phyloP scores from a whole-genome alignment of 768 basidiomycete species.

The Lanmaoa rubissima region DNA sequence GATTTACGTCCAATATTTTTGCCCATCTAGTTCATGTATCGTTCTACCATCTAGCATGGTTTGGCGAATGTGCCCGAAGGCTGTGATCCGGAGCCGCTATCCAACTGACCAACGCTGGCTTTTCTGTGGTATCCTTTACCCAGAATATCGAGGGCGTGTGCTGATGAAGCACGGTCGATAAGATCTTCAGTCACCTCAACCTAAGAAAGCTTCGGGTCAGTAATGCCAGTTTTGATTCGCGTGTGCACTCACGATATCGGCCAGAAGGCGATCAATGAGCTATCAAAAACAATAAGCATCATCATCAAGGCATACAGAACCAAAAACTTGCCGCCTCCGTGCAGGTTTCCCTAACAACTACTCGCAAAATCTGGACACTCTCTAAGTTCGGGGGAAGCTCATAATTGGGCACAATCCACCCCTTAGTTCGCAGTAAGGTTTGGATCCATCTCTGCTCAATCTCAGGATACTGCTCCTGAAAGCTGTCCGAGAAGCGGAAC shows the following conservation, averaged over 20 bases:
- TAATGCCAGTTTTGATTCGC: not conserved
- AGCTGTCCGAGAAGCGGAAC: constrained; percentile 54
- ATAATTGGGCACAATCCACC: constrained; percentile 63
- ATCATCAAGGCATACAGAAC: constrained; percentile 22
- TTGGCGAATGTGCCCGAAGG: constrained; percentile 67
- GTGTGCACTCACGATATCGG: constrained; percentile 58
- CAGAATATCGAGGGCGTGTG: constrained; percentile 51
- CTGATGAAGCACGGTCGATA: constrained; percentile 41
- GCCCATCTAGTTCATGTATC: not conserved
- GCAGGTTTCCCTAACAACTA: constrained; percentile 57
- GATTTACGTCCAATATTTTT: not conserved
- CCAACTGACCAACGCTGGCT: constrained; percentile 44
- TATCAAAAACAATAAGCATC: constrained; percentile 31
- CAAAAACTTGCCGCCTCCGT: constrained; percentile 44
- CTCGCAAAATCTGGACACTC: constrained; percentile 56
- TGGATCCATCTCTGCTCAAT: constrained; percentile 61
- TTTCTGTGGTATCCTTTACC: constrained; percentile 29
- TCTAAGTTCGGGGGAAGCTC: constrained; percentile 53
- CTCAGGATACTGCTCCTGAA: constrained; percentile 50
- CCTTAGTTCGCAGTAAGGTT: constrained; percentile 43
- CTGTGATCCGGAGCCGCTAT: constrained; percentile 45
- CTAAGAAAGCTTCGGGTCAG: constrained; percentile 30
- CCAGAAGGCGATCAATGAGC: constrained; percentile 63
- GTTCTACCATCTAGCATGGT: constrained; percentile 46
- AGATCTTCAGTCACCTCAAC: constrained; percentile 66